Evolutionary conservation across 129 eudicot species (phyloP).

Genomic region (Centrapalus pauciflorus): DNA sequence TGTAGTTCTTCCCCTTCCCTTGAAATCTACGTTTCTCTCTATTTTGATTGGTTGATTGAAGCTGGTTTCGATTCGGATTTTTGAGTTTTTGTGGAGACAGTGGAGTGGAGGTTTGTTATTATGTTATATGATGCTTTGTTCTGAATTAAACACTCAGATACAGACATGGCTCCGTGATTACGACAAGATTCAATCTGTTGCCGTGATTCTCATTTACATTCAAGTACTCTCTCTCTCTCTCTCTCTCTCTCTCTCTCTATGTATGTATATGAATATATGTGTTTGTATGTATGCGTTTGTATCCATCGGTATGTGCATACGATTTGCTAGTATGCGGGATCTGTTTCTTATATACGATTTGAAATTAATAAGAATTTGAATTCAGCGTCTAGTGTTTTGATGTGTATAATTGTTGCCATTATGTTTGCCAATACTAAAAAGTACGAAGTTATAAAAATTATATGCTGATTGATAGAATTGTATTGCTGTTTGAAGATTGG

Average conservation of each 20-base stretch:
- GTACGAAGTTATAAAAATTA: too few species aligned
- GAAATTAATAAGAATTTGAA: not conserved
- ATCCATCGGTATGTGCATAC: not conserved
- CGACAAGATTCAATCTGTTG: slow-evolving; percentile 72
- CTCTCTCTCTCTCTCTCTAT: not conserved
- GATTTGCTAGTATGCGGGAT: not conserved
- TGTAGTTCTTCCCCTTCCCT: slow-evolving; percentile 1
- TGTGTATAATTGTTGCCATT: not conserved
- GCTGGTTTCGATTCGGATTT: not conserved
- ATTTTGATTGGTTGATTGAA: slow-evolving; percentile 16
- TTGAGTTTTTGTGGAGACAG: not conserved
- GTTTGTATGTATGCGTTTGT: not conserved
- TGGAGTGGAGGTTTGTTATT: slow-evolving; percentile 3
- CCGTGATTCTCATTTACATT: slow-evolving; percentile 64
- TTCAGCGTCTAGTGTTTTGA: not conserved
- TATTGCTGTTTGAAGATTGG: slow-evolving; percentile 61
- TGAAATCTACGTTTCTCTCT: slow-evolving; percentile 12
- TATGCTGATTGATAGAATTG: slow-evolving; percentile 12
- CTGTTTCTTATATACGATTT: not conserved
- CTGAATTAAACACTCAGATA: slow-evolving; percentile 44
- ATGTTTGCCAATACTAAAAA: not conserved
- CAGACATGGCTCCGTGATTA: slow-evolving; percentile 85
- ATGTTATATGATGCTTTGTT: slow-evolving; percentile 55
- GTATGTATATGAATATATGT: not conserved
- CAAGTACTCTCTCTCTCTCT: slow-evolving; percentile 33